These are phyloP conservation scores for Porodaedalea pini DNA, from an alignment of 1,284 basidiomycete species.

Conservation along the genomic window DNA sequence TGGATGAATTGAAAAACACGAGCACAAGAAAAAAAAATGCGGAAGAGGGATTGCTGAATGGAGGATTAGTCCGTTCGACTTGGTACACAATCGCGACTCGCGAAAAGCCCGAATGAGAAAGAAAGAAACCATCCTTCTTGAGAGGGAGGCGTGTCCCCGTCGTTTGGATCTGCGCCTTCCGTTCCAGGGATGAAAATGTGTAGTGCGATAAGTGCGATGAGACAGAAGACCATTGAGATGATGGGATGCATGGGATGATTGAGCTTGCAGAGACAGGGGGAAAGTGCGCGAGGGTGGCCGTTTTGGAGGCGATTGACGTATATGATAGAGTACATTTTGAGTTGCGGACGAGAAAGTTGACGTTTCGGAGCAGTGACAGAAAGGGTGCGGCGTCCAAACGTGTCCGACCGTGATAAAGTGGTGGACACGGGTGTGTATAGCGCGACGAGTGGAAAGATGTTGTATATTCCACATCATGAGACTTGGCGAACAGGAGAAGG, in stretches of 20 bases:
- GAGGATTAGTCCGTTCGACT: constrained; percentile 16
- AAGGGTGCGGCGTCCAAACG: constrained; percentile 3
- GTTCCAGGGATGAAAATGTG: constrained; percentile 15
- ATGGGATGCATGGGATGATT: constrained; percentile 36
- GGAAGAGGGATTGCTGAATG: constrained; percentile 14
- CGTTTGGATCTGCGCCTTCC: constrained; percentile 15
- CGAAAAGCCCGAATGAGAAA: constrained; percentile 16
- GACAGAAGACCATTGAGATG: constrained; percentile 24
- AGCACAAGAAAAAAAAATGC: constrained; percentile 29
- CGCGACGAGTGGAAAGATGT: constrained; percentile 35
- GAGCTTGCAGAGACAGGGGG: constrained; percentile 20
- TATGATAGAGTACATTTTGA: constrained; percentile 23
- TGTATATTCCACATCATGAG: constrained; percentile 24
- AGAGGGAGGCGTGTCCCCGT: constrained; percentile 5
- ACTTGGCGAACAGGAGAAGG: constrained; percentile 19
- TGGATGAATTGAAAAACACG: constrained; percentile 22
- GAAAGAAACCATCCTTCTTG: constrained; percentile 11
- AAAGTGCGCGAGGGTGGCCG: constrained; percentile 19
- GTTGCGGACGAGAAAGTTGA: constrained; percentile 12
- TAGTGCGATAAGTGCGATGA: constrained; percentile 17
- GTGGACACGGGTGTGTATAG: constrained; percentile 2
- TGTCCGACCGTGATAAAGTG: constrained; percentile 4
- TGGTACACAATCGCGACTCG: constrained; percentile 18
- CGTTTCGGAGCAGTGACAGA: constrained; percentile 4
- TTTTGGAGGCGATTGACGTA: constrained; percentile 20